Evolutionary conservation across 768 basidiomycete species (phyloP).

Genomic region (Austroboletus eburneus): DNA sequence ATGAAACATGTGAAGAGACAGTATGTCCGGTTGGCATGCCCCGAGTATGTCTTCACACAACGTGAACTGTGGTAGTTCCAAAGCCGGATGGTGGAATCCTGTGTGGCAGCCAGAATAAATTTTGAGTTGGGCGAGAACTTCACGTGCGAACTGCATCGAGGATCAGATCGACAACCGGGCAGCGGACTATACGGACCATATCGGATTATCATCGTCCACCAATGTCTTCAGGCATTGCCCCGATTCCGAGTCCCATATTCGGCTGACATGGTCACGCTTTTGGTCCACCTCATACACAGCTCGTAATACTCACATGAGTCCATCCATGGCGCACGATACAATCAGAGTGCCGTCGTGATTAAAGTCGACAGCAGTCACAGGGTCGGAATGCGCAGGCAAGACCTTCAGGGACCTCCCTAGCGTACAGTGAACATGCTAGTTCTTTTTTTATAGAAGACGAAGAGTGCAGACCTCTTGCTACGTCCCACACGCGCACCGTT

Average conservation of each 20-base stretch:
- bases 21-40: slow-evolving; percentile 83
- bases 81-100: slow-evolving; percentile 90
- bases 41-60: slow-evolving; percentile 89
- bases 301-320: slow-evolving; percentile 70
- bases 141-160: slow-evolving; percentile 65
- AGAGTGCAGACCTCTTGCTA: slow-evolving; percentile 63
- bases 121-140: slow-evolving; percentile 90
- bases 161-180: slow-evolving; percentile 6
- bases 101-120: slow-evolving; percentile 85
- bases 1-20: slow-evolving; percentile 71
- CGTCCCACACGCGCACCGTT: slow-evolving; percentile 96
- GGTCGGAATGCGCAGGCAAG: slow-evolving; percentile 95
- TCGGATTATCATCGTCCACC: slow-evolving; percentile 94
- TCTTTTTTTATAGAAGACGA: not conserved
- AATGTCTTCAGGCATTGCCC: slow-evolving; percentile 97
- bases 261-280: slow-evolving; percentile 45
- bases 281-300: not conserved
- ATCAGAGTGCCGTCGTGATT: slow-evolving; percentile 94
- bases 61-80: slow-evolving; percentile 93
- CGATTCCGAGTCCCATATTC: slow-evolving; percentile 95
- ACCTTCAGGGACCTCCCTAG: slow-evolving; percentile 81
- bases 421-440: not conserved
- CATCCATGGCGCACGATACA: slow-evolving; percentile 94
- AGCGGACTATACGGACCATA: slow-evolving; percentile 52
- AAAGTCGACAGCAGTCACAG: slow-evolving; percentile 91